Conservation (phyloP, 805 yeast genomes). For the Saccharomycopsis oosterbeekiorum region DNA sequence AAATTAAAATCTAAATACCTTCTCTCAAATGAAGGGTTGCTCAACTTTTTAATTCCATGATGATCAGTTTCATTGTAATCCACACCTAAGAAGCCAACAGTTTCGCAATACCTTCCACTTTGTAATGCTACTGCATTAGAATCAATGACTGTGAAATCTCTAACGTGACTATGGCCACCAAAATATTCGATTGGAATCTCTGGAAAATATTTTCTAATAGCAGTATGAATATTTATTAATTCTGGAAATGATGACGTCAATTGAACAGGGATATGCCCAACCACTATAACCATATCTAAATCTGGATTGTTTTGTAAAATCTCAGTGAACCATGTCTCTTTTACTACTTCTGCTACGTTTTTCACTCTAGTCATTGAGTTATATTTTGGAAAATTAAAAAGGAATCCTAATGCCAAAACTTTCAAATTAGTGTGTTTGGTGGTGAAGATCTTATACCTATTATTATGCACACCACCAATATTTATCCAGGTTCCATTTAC, state of each 20-base stretch:
- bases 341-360: slow-evolving; percentile 43
- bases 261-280: slow-evolving; percentile 69
- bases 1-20: slow-evolving; percentile 76
- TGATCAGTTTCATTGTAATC: slow-evolving; percentile 21
- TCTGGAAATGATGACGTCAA: slow-evolving; percentile 29
- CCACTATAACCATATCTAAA: slow-evolving; percentile 58
- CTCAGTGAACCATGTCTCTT: slow-evolving; percentile 57
- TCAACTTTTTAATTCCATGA: slow-evolving; percentile 19
- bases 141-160: slow-evolving; percentile 73
- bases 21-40: slow-evolving; percentile 34
- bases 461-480: slow-evolving; percentile 41
- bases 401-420: slow-evolving; percentile 63
- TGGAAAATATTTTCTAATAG: slow-evolving; percentile 52
- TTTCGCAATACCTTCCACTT: slow-evolving; percentile 89
- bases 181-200: slow-evolving; percentile 64
- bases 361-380: slow-evolving; percentile 57
- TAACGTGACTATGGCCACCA: slow-evolving; percentile 90
- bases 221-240: slow-evolving; percentile 28
- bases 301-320: slow-evolving; percentile 24
- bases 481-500: slow-evolving; percentile 31
- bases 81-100: slow-evolving; percentile 79
- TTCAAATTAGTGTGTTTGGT: slow-evolving; percentile 45
- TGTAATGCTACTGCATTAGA: slow-evolving; percentile 65
- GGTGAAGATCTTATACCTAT: slow-evolving; percentile 50
- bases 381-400: slow-evolving; percentile 62